Evolutionary conservation across 257 asterid genomes (phyloP), one percentile per base, ranked within the genome.

Genomic region (Oldenlandia corymbosa): DNA sequence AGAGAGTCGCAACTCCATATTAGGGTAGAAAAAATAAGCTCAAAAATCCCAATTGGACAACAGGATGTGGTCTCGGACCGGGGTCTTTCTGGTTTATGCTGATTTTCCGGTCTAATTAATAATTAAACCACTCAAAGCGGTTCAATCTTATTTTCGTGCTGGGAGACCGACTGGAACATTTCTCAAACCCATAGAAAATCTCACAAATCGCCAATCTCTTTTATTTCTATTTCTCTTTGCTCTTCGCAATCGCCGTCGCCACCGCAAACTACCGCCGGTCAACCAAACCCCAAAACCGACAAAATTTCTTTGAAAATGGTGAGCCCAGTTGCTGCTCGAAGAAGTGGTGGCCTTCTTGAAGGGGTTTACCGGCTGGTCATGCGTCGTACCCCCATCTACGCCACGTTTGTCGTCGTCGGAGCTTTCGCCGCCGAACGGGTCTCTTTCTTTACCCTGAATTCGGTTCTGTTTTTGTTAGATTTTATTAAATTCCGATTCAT

Each of bases 361-460:
- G 90, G 92, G 47, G 43, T 91, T 65, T 91, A 91, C 80, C 75
- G 86, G 42, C 45, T 88, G 49, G 46, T 91, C 62, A 83, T 91
- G 96, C 94, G 96, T 69, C 90, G 97, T 13, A 88, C 84, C 66
- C 84, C 97, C 34, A 78, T 90, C 53, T 85, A 85, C 62, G 95
- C 81, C 27, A 88, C 96, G 52, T 88, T 88, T 80, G 92, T 88
- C 90, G 68, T 88, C 76, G 85, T 81, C 65, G 96, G 96, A 49
- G 96, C 96, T 62, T 85, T 88, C 65, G 24, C 83, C 76, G 95
- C 88, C 49, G 96, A 88, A 88, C 82, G 95, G 68, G 95, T 89
- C 50, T 17, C 17, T 59, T 60, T 53, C 36, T 61, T 24, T 27
- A 5, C 14, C 23, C 1, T 14, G 21, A 14, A 55, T 16, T 42